These are phyloP conservation scores for Ehretia macrophylla DNA, from an alignment of 257 asterid species.

Conservation along the genomic window DNA sequence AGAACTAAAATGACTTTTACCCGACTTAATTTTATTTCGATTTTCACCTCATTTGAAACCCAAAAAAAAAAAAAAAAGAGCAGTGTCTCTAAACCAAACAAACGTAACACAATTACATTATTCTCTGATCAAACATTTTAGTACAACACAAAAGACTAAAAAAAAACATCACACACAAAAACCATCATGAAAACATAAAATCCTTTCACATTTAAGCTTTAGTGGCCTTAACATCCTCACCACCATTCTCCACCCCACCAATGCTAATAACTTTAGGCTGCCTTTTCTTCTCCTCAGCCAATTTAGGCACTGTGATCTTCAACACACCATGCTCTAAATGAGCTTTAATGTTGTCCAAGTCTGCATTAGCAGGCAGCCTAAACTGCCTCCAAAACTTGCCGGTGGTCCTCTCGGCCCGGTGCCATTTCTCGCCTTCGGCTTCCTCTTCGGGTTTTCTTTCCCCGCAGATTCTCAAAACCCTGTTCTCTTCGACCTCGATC, in stretches of 20 bases:
- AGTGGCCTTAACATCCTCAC: slow-evolving; percentile 12
- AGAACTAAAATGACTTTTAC: too few species aligned
- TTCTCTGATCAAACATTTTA: too few species aligned
- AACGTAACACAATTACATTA: too few species aligned
- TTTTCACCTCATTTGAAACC: too few species aligned
- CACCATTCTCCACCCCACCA: slow-evolving; percentile 6
- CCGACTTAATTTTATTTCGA: too few species aligned
- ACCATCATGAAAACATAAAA: too few species aligned
- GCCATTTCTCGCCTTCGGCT: slow-evolving; percentile 72
- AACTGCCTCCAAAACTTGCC: slow-evolving; percentile 86
- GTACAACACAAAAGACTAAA: too few species aligned
- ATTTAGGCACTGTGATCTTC: slow-evolving; percentile 52
- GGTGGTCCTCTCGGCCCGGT: slow-evolving; percentile 61
- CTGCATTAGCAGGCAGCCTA: slow-evolving; percentile 60
- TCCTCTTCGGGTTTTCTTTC: slow-evolving; percentile 66
- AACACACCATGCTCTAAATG: slow-evolving; percentile 66
- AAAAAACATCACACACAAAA: too few species aligned
- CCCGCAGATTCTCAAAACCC: slow-evolving; percentile 55
- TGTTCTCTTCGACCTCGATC: slow-evolving; percentile 60
- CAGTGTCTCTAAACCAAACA: too few species aligned
- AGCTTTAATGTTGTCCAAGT: slow-evolving; percentile 52
- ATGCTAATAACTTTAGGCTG: slow-evolving; percentile 47
- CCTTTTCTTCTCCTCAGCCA: slow-evolving; percentile 50
- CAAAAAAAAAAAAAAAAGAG: too few species aligned
- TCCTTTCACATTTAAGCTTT: slow-evolving; percentile 6